A percentile compares a stretch with the other conserved stretches of the same genome.
These are phyloP conservation scores for Hippophae tibetana DNA, from an alignment of 306 rosid genomes.

Conservation along the genomic window DNA sequence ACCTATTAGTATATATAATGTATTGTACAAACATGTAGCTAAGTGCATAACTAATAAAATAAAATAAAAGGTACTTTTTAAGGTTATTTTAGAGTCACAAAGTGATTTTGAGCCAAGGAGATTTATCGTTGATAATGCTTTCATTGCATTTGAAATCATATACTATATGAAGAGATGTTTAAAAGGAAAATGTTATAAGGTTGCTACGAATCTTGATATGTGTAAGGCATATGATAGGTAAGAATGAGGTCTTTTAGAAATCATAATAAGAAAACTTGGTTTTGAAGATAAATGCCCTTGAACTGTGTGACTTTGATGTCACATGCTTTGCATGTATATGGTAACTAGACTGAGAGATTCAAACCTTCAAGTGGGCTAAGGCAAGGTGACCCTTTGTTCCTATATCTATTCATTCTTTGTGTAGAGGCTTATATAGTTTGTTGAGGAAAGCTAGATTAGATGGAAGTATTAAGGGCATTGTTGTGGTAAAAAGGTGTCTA, in stretches of 20 bases:
- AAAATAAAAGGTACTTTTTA: neutral
- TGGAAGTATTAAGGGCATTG: neutral
- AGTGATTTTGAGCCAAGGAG: neutral
- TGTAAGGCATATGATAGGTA: slow-evolving; percentile 1
- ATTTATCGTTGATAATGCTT: too few relatives aligned
- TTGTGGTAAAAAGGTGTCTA: too few relatives aligned
- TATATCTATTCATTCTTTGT: neutral
- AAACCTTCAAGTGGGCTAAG: neutral
- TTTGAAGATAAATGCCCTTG: neutral
- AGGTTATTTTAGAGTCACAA: neutral
- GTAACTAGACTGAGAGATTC: neutral
- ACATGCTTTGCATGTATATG: neutral
- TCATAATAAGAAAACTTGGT: neutral
- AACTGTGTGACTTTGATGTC: neutral
- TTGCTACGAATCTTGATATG: too few relatives aligned
- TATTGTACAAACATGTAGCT: neutral
- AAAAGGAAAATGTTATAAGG: too few relatives aligned
- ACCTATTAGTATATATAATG: neutral
- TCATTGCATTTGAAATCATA: neutral
- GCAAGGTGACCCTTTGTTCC: neutral
- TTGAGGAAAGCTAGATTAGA: neutral
- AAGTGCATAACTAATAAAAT: neutral
- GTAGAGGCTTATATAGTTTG: neutral
- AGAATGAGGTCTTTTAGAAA: neutral
- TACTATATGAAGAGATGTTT: neutral